Base-by-base conservation (phyloP, 345 rosid genomes). In the Crucihimalaya himalaica region DNA sequence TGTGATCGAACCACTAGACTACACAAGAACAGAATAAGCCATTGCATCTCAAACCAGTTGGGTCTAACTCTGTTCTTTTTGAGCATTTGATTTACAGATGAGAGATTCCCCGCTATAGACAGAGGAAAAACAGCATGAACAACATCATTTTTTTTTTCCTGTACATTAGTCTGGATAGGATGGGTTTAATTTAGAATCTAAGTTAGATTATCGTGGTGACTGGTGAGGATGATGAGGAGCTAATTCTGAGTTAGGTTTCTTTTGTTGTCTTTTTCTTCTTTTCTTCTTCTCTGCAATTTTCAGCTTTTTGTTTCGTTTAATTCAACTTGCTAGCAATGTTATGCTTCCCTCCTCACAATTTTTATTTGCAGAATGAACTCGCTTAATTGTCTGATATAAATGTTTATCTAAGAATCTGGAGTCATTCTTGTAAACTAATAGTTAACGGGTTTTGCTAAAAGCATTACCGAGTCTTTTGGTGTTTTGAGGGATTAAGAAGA, bases 131-230 rank as follows among this genome's bases (percentile, higher is more conserved):
- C 8, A 29, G 51, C 60, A 56, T 46, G 58, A 55, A 39, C 35
- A 42, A n/a, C 57, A 34, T 55, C 48, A 43, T 46, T 45, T 70
- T 5, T 70, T 5, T 54, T 63, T 10, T 70, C 31, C 52, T 76
- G 74, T 70, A 63, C 45, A 62, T 69, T 69, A 69, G 79, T 13
- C 71, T 61, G 69, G 63, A 32, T 60, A 68, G 79, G 50, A 19
- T 53, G 74, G 74, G 40, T 59, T 58, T 35, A 66, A 14, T 66
- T 47, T 75, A 68, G 69, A 75, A 60, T 68, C 34, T 63, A 62
- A 52, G 63, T 45, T 68, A 68, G 69, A 48, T 52, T 43, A 62
- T 71, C 31, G 6, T n/a, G 67, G 61, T 29, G 54, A 75, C 43
- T 14, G 40, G 40, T 59, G 58, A 60, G 46, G 67, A 66, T 65